Evolutionary conservation across 495 filamentous ascomycete species (phyloP).

Genomic region (Evernia prunastri): DNA sequence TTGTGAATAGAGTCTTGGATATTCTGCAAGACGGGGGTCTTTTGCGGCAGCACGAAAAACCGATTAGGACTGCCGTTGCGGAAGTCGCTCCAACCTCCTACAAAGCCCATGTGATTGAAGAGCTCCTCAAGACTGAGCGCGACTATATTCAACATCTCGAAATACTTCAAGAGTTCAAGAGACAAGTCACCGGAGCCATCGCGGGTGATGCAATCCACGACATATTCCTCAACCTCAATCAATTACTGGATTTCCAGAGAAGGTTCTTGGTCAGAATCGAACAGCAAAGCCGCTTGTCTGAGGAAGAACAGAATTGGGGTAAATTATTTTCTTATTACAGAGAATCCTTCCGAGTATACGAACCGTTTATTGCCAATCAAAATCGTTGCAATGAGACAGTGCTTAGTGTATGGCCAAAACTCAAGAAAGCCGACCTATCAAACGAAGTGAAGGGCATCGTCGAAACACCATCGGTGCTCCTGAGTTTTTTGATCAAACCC

Average conservation of each 20-base stretch:
- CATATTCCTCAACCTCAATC: slow-evolving; percentile 94
- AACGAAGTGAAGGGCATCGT: slow-evolving; percentile 56
- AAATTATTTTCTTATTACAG: slow-evolving; percentile 71
- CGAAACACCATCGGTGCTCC: slow-evolving; percentile 54
- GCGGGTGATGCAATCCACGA: slow-evolving; percentile 87
- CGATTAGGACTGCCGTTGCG: slow-evolving; percentile 31
- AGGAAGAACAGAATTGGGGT: slow-evolving; percentile 83
- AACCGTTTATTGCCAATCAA: slow-evolving; percentile 95
- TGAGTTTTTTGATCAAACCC: slow-evolving; percentile 89
- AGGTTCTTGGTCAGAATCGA: slow-evolving; percentile 92
- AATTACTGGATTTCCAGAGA: slow-evolving; percentile 89
- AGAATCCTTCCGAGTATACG: slow-evolving; percentile 81
- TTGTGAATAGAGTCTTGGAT: slow-evolving; percentile 85
- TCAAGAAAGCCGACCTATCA: slow-evolving; percentile 48
- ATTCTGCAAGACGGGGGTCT: slow-evolving; percentile 68
- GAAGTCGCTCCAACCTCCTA: slow-evolving; percentile 51
- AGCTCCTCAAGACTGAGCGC: slow-evolving; percentile 87
- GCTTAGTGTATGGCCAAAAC: slow-evolving; percentile 48
- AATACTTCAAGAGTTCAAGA: slow-evolving; percentile 88
- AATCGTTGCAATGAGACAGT: slow-evolving; percentile 46
- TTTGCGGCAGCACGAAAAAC: slow-evolving; percentile 47
- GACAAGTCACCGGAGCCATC: slow-evolving; percentile 79
- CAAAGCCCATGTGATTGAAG: slow-evolving; percentile 78
- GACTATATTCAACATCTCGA: slow-evolving; percentile 99
- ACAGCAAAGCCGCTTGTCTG: slow-evolving; percentile 78